phyloP scores from a whole-genome alignment of 257 asterid species.

The Scutellaria minor region DNA sequence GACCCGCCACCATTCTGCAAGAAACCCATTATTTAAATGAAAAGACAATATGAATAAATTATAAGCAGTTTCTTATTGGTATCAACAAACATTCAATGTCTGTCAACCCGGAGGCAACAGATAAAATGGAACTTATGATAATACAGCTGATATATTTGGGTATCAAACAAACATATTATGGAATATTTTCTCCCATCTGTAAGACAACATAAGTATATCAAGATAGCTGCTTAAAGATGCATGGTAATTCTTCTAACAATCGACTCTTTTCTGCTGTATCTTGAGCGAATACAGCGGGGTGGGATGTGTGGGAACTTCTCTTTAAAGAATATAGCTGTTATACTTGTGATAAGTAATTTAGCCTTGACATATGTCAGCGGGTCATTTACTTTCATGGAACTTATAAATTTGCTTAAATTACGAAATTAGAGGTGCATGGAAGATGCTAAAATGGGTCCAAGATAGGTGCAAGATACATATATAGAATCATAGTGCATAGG shows the following conservation, averaged over 20 bases:
- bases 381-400: background rate
- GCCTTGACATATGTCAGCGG: conserved; percentile 5
- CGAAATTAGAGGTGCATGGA: background rate
- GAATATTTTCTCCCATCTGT: background rate
- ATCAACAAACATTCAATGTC: conserved; percentile 3
- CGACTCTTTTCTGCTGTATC: background rate
- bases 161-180: background rate
- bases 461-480: conserved; percentile 9
- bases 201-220: background rate
- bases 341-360: conserved; percentile 1
- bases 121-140: background rate
- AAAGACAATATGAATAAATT: conserved; percentile 20
- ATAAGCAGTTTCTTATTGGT: conserved; percentile 23
- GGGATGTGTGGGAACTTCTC: background rate
- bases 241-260: conserved; percentile 15
- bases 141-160: background rate
- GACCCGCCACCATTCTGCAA: conserved; percentile 84
- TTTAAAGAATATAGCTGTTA: background rate
- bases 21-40: conserved; percentile 13
- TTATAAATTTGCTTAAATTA: conserved; percentile 3
- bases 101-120: conserved; percentile 2
- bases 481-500: background rate
- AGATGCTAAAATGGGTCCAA: conserved; percentile 4
- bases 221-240: background rate
- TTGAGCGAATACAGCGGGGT: background rate